Evolutionary conservation across 129 eudicot species (phyloP).

Genomic region (Escallonia rubra): DNA sequence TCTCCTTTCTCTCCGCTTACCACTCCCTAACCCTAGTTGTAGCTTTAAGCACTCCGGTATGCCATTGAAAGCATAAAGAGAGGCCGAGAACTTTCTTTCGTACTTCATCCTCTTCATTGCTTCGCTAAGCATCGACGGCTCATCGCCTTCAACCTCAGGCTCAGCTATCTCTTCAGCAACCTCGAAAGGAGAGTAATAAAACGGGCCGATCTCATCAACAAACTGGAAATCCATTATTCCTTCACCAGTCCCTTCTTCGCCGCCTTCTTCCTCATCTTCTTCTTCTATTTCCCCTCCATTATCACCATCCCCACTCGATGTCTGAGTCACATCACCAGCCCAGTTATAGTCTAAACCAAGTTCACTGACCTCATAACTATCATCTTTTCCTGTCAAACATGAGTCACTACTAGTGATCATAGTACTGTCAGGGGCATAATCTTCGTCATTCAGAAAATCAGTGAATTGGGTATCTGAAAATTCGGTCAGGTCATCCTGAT

Average conservation of each 20-base stretch:
- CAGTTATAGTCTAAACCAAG: conserved; percentile 14
- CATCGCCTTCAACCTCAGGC: conserved; percentile 36
- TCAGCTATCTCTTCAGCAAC: conserved; percentile 51
- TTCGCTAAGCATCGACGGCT: conserved; percentile 48
- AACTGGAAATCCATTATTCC: conserved; percentile 53
- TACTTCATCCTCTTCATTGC: conserved; percentile 78
- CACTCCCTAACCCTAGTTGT: conserved; percentile 37
- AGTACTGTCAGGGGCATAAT: conserved; percentile 33
- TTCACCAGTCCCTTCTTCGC: conserved; percentile 20
- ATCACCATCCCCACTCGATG: conserved; percentile 28
- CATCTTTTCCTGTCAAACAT: conserved; percentile 28
- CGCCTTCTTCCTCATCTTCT: conserved; percentile 28
- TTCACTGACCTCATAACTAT: not conserved
- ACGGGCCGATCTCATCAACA: conserved; percentile 57
- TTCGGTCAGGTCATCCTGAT: conserved; percentile 30
- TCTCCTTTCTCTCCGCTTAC: conserved; percentile 21
- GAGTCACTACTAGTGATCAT: conserved; percentile 19
- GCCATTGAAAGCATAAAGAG: conserved; percentile 78
- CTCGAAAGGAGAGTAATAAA: conserved; percentile 55
- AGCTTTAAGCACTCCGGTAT: conserved; percentile 62
- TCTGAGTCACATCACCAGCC: conserved; percentile 16
- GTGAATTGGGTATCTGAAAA: conserved; percentile 49
- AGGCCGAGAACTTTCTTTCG: conserved; percentile 77
- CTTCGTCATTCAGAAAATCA: conserved; percentile 67
- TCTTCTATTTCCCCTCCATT: conserved; percentile 38